These are phyloP conservation scores for Striga asiatica DNA, from an alignment of 257 asterid species.

Conservation along the genomic window DNA sequence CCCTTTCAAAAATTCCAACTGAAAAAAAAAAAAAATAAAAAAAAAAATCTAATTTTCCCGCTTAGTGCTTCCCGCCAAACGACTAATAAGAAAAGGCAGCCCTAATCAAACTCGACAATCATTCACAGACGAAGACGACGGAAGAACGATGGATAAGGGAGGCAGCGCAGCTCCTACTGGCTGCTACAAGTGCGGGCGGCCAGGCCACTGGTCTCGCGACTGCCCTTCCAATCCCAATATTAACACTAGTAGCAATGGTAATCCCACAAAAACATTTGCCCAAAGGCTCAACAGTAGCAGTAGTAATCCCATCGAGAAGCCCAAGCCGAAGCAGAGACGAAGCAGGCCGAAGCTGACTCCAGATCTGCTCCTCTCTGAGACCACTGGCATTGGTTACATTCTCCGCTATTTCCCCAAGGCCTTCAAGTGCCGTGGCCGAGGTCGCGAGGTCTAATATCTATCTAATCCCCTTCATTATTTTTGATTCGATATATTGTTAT, in stretches of 20 bases:
- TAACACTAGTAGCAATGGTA: conserved; percentile 2
- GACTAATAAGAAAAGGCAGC: no score
- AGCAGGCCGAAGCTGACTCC: conserved; percentile 78
- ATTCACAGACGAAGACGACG: no score
- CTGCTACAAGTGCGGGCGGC: conserved; percentile 94
- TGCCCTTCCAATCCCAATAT: conserved; percentile 48
- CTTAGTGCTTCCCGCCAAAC: no score
- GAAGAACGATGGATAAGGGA: conserved; percentile 37
- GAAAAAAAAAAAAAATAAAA: no score
- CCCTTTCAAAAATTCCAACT: no score
- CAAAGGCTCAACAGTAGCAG: no score
- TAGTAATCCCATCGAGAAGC: conserved; percentile 32
- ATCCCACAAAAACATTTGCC: no score
- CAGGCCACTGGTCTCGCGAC: conserved; percentile 98
- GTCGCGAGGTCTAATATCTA: conserved; percentile 55
- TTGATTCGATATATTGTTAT: no score
- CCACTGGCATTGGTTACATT: conserved; percentile 60
- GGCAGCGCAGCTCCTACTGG: conserved; percentile 71
- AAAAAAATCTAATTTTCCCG: no score
- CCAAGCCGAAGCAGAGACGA: conserved; percentile 38
- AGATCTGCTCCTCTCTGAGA: conserved; percentile 66
- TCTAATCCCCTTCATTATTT: neutral
- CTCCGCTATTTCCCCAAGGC: conserved; percentile 83
- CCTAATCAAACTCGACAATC: no score
- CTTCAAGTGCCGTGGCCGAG: conserved; percentile 75